A percentile compares a stretch with the other conserved stretches of the same genome.
phyloP scores from a whole-genome alignment of 73 alveolate genomes.

The Tetrahymena elliotti region DNA sequence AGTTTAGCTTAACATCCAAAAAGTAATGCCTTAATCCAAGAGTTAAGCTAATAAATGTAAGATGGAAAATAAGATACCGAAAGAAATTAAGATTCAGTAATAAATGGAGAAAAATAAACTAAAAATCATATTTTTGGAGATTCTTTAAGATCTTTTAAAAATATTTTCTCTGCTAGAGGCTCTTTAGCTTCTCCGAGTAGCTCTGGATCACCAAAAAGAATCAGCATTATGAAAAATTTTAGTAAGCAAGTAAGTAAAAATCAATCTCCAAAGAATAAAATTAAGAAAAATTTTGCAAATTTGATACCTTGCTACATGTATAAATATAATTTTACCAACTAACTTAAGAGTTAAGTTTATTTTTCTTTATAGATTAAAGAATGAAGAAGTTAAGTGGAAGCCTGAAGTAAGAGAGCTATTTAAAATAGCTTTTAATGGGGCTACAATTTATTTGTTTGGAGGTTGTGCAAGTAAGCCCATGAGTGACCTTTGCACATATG shows the following conservation, averaged over 20 bases:
- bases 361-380: neutral
- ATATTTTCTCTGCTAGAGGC: neutral
- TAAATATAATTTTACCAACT: neutral
- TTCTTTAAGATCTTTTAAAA: neutral
- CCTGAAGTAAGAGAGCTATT: neutral
- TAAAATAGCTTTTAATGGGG: neutral
- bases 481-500: neutral
- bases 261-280: neutral
- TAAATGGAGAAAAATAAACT: too few species aligned
- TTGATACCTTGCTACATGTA: neutral
- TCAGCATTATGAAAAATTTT: neutral
- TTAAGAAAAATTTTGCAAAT: neutral
- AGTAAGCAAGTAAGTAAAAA: neutral
- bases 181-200: neutral
- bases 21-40: neutral
- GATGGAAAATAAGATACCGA: neutral
- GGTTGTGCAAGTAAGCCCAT: neutral
- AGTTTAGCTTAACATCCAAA: neutral
- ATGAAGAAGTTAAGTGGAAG: neutral
- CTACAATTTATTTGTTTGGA: neutral
- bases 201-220: neutral
- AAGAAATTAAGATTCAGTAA: neutral
- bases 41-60: neutral
- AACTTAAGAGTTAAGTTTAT: neutral
- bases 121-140: neutral